phyloP scores from a whole-genome alignment of 163 green algal species.

The Scenedesmus sp. region DNA sequence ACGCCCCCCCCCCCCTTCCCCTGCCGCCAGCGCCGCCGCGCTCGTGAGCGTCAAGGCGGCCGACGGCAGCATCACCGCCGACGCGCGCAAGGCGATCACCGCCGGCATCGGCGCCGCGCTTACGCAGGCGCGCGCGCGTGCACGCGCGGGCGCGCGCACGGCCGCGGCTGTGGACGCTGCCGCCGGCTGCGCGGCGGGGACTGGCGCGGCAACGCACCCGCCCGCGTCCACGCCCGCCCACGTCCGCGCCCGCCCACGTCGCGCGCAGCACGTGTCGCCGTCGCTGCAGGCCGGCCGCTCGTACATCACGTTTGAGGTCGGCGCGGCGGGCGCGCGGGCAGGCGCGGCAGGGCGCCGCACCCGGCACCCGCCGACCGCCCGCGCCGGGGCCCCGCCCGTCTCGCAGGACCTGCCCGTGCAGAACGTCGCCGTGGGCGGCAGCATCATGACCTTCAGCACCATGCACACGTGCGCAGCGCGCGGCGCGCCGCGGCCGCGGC shows the following conservation, averaged over 20 bases:
- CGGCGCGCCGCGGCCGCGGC: no score
- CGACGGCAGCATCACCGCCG: conserved; percentile 20
- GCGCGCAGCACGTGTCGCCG: no score
- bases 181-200: not conserved
- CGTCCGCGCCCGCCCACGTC: no score
- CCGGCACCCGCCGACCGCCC: no score
- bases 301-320: conserved; percentile 33
- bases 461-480: no score
- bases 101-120: conserved; percentile 18
- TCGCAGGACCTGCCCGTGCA: conserved; percentile 26
- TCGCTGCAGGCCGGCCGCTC: not conserved
- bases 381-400: no score
- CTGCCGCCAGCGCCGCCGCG: no score
- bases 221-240: no score
- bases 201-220: no score
- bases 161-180: not conserved
- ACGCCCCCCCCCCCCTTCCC: no score
- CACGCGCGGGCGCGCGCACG: not conserved
- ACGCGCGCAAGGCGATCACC: conserved; percentile 14
- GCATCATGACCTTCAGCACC: conserved; percentile 37
- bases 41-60: conserved; percentile 33
- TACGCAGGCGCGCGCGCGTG: not conserved
- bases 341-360: no score
- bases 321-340: no score
- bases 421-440: conserved; percentile 36